Evolutionary conservation across 164 flowering plant genomes (phyloP), one percentile per base, ranked within the genome.

Genomic region (Umbilicus rupestris): DNA sequence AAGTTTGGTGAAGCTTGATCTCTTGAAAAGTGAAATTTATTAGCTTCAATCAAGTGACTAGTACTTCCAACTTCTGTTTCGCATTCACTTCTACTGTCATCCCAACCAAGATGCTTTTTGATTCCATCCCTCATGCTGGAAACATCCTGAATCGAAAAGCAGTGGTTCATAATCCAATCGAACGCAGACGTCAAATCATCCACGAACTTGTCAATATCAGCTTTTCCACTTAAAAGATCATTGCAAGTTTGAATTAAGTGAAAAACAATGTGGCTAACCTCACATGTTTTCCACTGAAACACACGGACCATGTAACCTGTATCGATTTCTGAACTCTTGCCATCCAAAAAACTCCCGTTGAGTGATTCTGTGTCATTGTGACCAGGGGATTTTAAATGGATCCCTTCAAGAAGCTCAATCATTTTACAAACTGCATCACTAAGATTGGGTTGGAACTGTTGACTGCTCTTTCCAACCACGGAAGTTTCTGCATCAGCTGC

Each of bases 401-500:
- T 76, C 47, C 92, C 91, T 75, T 86, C 91, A 55, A 90, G 74
- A 71, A 90, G 88, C 69, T 84, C 86, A 66, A 85, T 77, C 39
- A 90, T 69, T 74, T 79, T 90, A 67, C 69, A 65, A 28, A 93
- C 71, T 65, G 92, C 83, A 70, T 76, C 74, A 24, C 68, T 76
- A 65, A 82, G 67, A 78, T 74, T 75, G 44, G 83, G 50, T 14
- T 69, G 74, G 10, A 75, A 31, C 65, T 73, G 75, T 45, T 66
- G 71, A 22, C 66, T 72, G 52, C 68, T 65, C 66, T 60, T 74
- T 62, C 78, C 60, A 14, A 28, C 78, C 66, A 47, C 47, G 7
- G 39, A 20, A 0, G 66, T 69, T 20, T 42, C 60, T 24, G 68
- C 71, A 66, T 26, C 37, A 39, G 62, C 71, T 26, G 24, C 52